These are phyloP conservation scores for Penicillium decumbens DNA, from an alignment of 2,329 filamentous ascomycete species.

Conservation along the genomic window DNA sequence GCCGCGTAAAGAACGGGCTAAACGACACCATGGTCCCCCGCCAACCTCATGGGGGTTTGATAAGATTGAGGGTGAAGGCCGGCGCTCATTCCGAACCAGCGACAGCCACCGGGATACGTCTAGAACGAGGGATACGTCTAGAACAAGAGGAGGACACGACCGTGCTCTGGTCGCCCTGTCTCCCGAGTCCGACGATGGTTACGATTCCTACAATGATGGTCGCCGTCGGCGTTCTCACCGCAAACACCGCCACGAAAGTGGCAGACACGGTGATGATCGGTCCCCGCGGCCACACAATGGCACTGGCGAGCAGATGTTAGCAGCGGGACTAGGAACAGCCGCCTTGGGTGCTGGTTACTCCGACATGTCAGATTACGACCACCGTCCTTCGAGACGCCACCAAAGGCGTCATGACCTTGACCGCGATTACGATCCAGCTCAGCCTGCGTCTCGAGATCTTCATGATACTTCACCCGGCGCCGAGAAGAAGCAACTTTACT, in stretches of 20 bases:
- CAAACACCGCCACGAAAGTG: conserved; percentile 32
- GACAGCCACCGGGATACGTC: conserved; percentile 37
- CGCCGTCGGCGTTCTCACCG: conserved; percentile 41
- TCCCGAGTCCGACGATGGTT: conserved; percentile 46
- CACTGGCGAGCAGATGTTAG: conserved; percentile 11
- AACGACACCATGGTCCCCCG: conserved; percentile 34
- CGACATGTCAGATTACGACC: conserved; percentile 31
- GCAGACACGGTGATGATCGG: conserved; percentile 21
- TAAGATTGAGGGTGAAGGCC: conserved; percentile 30
- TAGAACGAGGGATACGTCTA: conserved; percentile 21
- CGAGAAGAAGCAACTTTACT: conserved; percentile 14
- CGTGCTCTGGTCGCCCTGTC: conserved; percentile 45
- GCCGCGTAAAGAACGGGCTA: conserved; percentile 22
- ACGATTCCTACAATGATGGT: conserved; percentile 41
- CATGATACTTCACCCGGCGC: not conserved
- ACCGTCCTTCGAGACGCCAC: conserved; percentile 17
- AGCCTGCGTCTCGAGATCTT: conserved; percentile 13
- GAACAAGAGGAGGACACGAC: conserved; percentile 36
- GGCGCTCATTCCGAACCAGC: conserved; percentile 25
- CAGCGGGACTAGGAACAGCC: conserved; percentile 35
- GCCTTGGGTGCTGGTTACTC: conserved; percentile 36
- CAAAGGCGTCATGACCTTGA: conserved; percentile 24
- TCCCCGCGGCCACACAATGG: conserved; percentile 16
- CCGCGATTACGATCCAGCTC: conserved; percentile 13
- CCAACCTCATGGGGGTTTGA: conserved; percentile 38